Base-by-base conservation (phyloP, 495 filamentous ascomycete genomes). In the Penicillium lividum region DNA sequence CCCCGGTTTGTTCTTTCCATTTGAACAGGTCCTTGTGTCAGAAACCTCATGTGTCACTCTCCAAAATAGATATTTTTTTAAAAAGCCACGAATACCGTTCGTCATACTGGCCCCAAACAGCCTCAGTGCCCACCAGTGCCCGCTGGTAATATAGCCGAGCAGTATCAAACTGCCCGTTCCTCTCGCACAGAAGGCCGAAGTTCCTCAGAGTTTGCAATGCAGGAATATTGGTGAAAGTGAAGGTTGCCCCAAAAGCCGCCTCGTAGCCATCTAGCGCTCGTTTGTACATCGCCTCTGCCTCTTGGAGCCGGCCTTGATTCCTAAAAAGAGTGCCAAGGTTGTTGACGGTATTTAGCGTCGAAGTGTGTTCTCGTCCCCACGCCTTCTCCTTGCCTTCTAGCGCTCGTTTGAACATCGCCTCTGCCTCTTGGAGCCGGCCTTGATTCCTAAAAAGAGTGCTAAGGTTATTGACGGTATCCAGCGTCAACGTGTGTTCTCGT, bases 231-330 rank as follows among this genome's bases (percentile, higher is more conserved):
- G 31, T 33, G 31, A 33, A 33, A 33, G 31, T 33, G 0, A 3
- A 33, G 31, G 31, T 33, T 3, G 31, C 31, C 31, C 31, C 3
- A 1, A 2, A 40, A 40, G 38, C 38, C 4, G 4, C 11, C 11
- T 4, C 15, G n/a, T 40, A 9, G 33, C 33, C n/a, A n/a, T 46
- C 29, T 29, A 60, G 53, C 54, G 53, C 66, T 33, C 45, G 58
- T 31, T 56, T 25, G 51, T 51, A 62, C 51, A 59, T 64, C 27
- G 47, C 30, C 53, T 56, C 54, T 9, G 66, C 68, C 40, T 60
- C 53, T 18, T 31, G 49, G 10, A 64, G 50, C 56, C 61, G 65
- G n/a, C 53, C 36, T 48, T 66, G 55, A 38, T 36, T 5, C 7
- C 5, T 7, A 38, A 63, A 68, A 22, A 71, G 54, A 25, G 4